These are phyloP conservation scores for Ogataea haglerorum DNA, from an alignment of 805 yeast species.

Conservation along the genomic window DNA sequence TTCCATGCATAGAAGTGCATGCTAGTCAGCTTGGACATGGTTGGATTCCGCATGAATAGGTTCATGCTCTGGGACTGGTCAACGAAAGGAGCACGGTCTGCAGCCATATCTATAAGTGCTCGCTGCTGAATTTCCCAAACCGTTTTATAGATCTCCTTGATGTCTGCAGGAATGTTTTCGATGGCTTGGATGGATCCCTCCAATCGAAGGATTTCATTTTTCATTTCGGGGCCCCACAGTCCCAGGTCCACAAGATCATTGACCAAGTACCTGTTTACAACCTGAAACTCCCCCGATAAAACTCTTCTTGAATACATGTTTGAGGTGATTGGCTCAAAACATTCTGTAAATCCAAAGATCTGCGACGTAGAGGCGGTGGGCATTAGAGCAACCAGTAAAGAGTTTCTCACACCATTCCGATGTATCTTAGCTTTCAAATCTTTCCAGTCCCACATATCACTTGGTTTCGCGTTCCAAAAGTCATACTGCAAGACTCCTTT, in stretches of 20 bases:
- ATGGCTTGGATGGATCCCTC: constrained; percentile 86
- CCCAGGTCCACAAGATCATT: constrained; percentile 80
- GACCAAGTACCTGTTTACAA: constrained; percentile 82
- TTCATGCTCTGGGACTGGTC: constrained; percentile 94
- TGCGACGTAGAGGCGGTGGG: constrained; percentile 98
- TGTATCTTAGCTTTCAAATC: constrained; percentile 55
- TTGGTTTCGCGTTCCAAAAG: constrained; percentile 77
- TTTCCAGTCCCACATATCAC: constrained; percentile 88
- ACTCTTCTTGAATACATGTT: constrained; percentile 90
- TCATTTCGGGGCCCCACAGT: constrained; percentile 78
- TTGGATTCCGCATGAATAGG: constrained; percentile 82
- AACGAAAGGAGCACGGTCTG: constrained; percentile 68
- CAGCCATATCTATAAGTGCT: constrained; percentile 81
- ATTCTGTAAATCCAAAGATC: constrained; percentile 88
- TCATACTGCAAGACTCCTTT: constrained; percentile 83
- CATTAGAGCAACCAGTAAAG: constrained; percentile 90
- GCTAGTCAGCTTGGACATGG: constrained; percentile 93
- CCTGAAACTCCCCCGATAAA: constrained; percentile 88
- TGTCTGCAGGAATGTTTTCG: constrained; percentile 65
- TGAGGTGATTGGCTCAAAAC: constrained; percentile 95
- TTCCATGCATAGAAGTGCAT: constrained; percentile 99
- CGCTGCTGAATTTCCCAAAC: constrained; percentile 96
- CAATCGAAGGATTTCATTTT: constrained; percentile 67
- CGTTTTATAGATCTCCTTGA: constrained; percentile 81
- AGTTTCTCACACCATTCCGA: constrained; percentile 75